Evolutionary conservation across 225 moss, liverwort and hornwort species (phyloP), one percentile per base, ranked within the genome.

Genomic region (Marchantia paleacea): DNA sequence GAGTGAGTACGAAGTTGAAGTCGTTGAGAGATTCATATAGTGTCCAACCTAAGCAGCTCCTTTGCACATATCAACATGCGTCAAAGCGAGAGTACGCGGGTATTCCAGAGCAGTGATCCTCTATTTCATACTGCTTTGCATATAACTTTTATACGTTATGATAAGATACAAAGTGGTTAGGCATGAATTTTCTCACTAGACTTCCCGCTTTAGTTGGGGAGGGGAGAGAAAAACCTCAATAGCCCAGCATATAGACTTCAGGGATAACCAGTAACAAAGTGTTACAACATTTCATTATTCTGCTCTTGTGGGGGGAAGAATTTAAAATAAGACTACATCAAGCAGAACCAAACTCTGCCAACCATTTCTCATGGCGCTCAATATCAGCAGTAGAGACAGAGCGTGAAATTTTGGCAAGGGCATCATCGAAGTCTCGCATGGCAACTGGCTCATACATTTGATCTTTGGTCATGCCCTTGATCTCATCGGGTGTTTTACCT

Each of bases 361-460:
- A 91, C 99, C 99, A 99, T 90, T 95, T 99, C 73, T 99, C 99
- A 61, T 99, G 99, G 80, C 91, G 91, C 83, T 99, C 99, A 82
- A 99, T 99, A 63, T 99, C 99, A 24, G 91, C 81, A 29, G 95
- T 87, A 74, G 94, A 99, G 62, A 99, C 99, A 75, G 95, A 95
- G 79, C 99, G 85, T 3, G 99, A 99, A 55, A 99, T 99, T 83
- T 94, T 99, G 53, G 86, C 72, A 74, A 92, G 88, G 50, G 97
- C 97, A 85, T 99, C 97, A 67, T 99, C 99, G 88, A 99, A 99
- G 86, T 99, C 99, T 14, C 95, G 92, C 92, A 92, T 95, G 8
- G 92, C 92, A 75, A 99, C 99, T 15, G 99, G 99, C 72, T 99
- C 99, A 76, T 94, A 94, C 99, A 99, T 99, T 77, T 99, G 91